Evolutionary conservation across 2,329 filamentous ascomycete genomes (phyloP).

Genomic region (Venturia effusa): DNA sequence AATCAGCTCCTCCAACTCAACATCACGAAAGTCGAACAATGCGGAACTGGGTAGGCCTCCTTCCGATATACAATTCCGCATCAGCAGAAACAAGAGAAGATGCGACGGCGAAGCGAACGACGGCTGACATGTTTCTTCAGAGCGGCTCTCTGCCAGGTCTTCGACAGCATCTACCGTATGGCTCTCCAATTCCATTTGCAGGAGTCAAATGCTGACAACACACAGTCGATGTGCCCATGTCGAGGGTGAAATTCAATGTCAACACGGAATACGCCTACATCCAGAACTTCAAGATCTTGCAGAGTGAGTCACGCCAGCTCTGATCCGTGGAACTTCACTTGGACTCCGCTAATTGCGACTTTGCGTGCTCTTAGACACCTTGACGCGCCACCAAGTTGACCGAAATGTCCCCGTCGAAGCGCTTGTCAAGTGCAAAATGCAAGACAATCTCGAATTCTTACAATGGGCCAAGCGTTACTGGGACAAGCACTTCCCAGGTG

Average conservation of each 20-base stretch:
- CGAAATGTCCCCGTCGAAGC: slow-evolving; percentile 80
- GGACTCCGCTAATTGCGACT: background rate
- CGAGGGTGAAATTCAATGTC: slow-evolving; percentile 94
- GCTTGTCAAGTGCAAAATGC: slow-evolving; percentile 98
- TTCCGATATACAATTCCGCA: background rate
- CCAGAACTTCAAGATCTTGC: slow-evolving; percentile 95
- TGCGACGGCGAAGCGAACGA: slow-evolving; percentile 5
- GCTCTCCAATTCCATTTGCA: slow-evolving; percentile 12
- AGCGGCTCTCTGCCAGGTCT: slow-evolving; percentile 91
- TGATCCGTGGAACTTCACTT: background rate
- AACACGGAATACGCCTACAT: slow-evolving; percentile 96
- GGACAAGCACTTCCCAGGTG: slow-evolving; percentile 96
- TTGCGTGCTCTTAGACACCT: slow-evolving; percentile 50
- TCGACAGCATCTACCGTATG: slow-evolving; percentile 89
- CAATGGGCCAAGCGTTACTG: slow-evolving; percentile 96
- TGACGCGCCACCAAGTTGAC: slow-evolving; percentile 78
- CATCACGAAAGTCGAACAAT: slow-evolving; percentile 97
- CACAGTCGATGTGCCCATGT: slow-evolving; percentile 79
- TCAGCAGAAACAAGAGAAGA: background rate
- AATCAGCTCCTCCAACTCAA: slow-evolving; percentile 98
- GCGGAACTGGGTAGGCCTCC: slow-evolving; percentile 74
- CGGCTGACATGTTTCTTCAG: slow-evolving; percentile 36
- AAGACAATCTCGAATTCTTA: slow-evolving; percentile 98
- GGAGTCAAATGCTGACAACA: slow-evolving; percentile 8
- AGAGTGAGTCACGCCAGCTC: slow-evolving; percentile 53